Percentiles rank a stretch among this genome's conserved stretches.
These are phyloP conservation scores for Chalciporus sp. DNA, from an alignment of 1,284 basidiomycete genomes.

Conservation along the genomic window DNA sequence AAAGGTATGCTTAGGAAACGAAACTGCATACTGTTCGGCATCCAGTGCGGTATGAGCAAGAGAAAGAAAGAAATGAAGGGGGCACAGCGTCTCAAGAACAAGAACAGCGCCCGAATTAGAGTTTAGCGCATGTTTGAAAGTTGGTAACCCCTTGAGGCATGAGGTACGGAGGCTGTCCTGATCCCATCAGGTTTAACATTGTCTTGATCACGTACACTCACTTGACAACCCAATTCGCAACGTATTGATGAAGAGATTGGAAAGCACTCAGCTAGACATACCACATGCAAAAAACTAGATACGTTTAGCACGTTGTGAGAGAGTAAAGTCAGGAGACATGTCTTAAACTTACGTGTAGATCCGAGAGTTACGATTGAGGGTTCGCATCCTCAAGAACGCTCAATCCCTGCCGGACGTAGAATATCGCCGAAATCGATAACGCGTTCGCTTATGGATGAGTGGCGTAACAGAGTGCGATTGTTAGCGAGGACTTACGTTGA, in stretches of 20 bases:
- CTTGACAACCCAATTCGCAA: not conserved
- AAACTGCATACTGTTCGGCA: conserved; percentile 6
- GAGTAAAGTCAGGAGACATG: too few relatives aligned
- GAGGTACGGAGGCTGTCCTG: not conserved
- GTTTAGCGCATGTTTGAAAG: not conserved
- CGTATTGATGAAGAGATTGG: too few relatives aligned
- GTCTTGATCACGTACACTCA: not conserved
- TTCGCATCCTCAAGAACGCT: too few relatives aligned
- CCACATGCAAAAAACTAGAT: not conserved
- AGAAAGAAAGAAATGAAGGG: not conserved
- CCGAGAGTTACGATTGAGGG: too few relatives aligned
- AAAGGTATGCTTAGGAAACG: conserved; percentile 2
- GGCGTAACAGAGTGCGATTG: too few relatives aligned
- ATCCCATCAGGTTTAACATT: not conserved
- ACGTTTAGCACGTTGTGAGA: too few relatives aligned
- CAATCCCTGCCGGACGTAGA: too few relatives aligned
- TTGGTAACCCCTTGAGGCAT: not conserved
- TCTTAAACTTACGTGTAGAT: too few relatives aligned
- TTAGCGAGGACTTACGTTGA: too few relatives aligned
- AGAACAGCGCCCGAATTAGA: not conserved
- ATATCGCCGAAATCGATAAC: too few relatives aligned
- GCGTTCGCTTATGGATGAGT: too few relatives aligned
- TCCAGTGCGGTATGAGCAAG: not conserved
- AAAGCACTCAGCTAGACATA: not conserved
- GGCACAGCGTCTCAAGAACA: not conserved